Conservation (phyloP, 345 rosid species). For the Eucalyptus sp. region DNA sequence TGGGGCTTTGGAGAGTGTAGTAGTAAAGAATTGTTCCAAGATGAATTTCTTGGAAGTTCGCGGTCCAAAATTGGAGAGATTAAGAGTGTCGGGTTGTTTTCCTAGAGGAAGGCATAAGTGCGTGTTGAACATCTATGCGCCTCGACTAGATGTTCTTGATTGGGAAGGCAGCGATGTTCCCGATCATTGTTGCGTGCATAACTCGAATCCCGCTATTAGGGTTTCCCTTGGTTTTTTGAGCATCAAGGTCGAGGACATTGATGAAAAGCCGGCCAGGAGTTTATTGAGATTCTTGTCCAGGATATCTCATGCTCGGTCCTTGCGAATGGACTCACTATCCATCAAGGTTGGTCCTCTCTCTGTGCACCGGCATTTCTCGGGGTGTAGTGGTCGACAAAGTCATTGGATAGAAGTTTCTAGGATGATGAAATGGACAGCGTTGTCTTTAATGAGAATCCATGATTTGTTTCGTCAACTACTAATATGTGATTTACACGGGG, state of each 20-base stretch:
- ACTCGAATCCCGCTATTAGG: constrained; percentile 23
- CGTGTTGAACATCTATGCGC: constrained; percentile 44
- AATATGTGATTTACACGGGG: not conserved
- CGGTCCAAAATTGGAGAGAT: constrained; percentile 23
- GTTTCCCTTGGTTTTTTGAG: constrained; percentile 36
- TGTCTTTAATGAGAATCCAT: not conserved
- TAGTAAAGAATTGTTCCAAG: constrained; percentile 40
- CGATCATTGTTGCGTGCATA: constrained; percentile 18
- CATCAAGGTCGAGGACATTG: constrained; percentile 11
- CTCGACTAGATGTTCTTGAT: constrained; percentile 15
- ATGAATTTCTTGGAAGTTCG: constrained; percentile 40
- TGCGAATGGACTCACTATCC: constrained; percentile 49
- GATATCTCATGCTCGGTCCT: constrained; percentile 20
- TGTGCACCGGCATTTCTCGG: not conserved
- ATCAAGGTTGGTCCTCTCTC: constrained; percentile 38
- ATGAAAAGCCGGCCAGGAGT: constrained; percentile 18
- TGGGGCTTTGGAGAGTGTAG: constrained; percentile 36
- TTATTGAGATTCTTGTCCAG: constrained; percentile 37
- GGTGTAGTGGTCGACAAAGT: not conserved
- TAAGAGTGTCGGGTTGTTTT: constrained; percentile 50
- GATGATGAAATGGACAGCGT: not conserved
- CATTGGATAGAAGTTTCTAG: not conserved
- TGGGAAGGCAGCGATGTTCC: constrained; percentile 53
- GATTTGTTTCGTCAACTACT: not conserved
- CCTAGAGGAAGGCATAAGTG: constrained; percentile 24